phyloP scores from a whole-genome alignment of 768 basidiomycete species.

The Rhizopogon vesiculosus region DNA sequence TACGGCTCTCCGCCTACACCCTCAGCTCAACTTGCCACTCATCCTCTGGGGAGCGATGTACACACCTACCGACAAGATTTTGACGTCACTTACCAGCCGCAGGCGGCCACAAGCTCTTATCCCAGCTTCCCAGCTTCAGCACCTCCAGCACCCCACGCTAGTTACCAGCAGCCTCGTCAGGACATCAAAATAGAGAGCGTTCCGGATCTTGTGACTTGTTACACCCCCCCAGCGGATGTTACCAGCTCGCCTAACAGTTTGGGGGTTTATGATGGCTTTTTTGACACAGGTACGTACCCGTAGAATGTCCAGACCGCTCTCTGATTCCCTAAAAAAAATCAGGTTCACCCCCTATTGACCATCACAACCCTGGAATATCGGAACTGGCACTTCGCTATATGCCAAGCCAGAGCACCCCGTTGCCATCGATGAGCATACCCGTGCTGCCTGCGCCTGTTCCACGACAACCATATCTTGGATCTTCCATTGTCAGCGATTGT shows the following conservation, averaged over 20 bases:
- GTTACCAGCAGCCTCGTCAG: conserved; percentile 19
- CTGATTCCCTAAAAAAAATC: neutral
- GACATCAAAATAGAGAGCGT: conserved; percentile 23
- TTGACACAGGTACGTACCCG: conserved; percentile 25
- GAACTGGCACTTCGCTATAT: conserved; percentile 21
- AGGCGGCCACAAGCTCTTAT: conserved; percentile 19
- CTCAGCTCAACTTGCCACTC: conserved; percentile 8
- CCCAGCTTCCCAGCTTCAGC: conserved; percentile 13
- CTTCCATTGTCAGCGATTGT: conserved; percentile 26
- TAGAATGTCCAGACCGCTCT: neutral
- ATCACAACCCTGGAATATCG: neutral
- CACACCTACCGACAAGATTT: conserved; percentile 22
- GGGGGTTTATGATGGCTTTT: conserved; percentile 15
- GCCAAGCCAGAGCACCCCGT: conserved; percentile 12
- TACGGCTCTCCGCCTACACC: conserved; percentile 8
- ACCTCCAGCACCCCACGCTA: conserved; percentile 11
- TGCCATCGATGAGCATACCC: conserved; percentile 16
- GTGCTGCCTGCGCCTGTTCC: conserved; percentile 27
- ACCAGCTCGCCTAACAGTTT: conserved; percentile 18
- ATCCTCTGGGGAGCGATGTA: conserved; percentile 9
- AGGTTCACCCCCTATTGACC: neutral
- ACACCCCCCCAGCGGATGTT: conserved; percentile 17
- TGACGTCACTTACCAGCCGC: conserved; percentile 20
- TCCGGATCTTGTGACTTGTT: conserved; percentile 15
- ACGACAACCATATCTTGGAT: conserved; percentile 26